A percentile compares a stretch with the other conserved stretches of the same genome.
Evolutionary conservation across 345 rosid species (phyloP).

Genomic region (Garcia nutans): DNA sequence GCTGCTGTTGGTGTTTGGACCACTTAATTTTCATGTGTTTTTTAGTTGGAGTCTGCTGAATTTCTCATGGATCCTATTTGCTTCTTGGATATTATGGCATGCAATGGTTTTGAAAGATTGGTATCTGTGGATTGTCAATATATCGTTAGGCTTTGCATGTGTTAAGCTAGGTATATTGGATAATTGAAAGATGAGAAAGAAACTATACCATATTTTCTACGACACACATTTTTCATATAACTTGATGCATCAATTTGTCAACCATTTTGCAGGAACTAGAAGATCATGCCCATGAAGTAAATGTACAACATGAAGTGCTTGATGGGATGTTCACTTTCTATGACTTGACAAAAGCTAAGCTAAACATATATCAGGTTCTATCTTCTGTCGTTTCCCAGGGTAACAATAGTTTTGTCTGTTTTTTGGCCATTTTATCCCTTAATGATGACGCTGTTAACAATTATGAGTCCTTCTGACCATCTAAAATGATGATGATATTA

Average conservation of each 20-base stretch:
- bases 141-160: background rate
- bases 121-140: background rate
- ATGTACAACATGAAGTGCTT: conserved; percentile 69
- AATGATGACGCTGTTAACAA: too few species aligned
- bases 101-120: background rate
- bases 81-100: background rate
- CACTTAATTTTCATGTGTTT: background rate
- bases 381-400: background rate
- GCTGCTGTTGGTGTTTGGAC: background rate
- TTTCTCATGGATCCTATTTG: background rate
- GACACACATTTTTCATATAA: background rate
- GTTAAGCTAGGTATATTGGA: background rate
- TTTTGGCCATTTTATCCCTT: background rate
- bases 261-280: conserved; percentile 71
- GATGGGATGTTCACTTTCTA: conserved; percentile 92
- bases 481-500: background rate
- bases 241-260: conserved; percentile 11
- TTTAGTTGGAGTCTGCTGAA: background rate
- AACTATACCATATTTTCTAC: background rate
- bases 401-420: background rate
- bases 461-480: background rate
- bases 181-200: background rate
- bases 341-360: conserved; percentile 70
- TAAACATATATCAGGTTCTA: conserved; percentile 85
- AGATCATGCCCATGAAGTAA: conserved; percentile 73